Base-by-base conservation (phyloP, 257 asterid genomes). In the Prunella vulgaris region DNA sequence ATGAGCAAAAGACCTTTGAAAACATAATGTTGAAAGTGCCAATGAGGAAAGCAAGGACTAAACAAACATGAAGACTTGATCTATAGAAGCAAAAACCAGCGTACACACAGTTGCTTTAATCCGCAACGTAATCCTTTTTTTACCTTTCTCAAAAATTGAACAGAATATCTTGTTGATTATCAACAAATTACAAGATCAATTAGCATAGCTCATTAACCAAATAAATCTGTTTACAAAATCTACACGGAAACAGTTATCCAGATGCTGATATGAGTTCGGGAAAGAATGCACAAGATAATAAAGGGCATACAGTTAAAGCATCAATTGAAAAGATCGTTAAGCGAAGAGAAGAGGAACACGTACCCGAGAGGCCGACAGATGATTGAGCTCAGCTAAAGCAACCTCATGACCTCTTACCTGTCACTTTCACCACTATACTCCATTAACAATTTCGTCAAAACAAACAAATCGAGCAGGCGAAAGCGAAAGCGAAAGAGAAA, bases 311-410 rank as follows among this genome's bases (percentile, higher is more conserved):
- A 17, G 21, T 28, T n/a, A 59, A 18, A 21, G 64, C 66, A 5
- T 15, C n/a, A 52, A 30, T 15, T 2, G 63, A 14, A 54, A 24
- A 14, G 20, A 40, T 13, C 9, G 68, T 3, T 12, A 35, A 60
- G 37, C 2, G 3, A 33, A 33, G 42, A 35, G 42, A 35, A 32
- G n/a, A 68, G 14, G 53, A 22, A 15, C 0, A 27, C 73, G 10
- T 69, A 90, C 96, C 89, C 86, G 76, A 14, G 87, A 75, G 68
- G 90, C 82, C 75, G 85, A 63, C 64, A 90, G 84, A 58, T 54
- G 52, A 42, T 28, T 66, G 81, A 90, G 92, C 80, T 88, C 97
- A n/a, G 89, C 88, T 24, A 90, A 18, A 56, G 97, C 94, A 68
- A 90, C 86, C 74, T 90, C 92, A 60, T 86, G 90, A 63, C 87